Conservation (phyloP, 148 eudicot species). For the Camellia granthamiana region DNA sequence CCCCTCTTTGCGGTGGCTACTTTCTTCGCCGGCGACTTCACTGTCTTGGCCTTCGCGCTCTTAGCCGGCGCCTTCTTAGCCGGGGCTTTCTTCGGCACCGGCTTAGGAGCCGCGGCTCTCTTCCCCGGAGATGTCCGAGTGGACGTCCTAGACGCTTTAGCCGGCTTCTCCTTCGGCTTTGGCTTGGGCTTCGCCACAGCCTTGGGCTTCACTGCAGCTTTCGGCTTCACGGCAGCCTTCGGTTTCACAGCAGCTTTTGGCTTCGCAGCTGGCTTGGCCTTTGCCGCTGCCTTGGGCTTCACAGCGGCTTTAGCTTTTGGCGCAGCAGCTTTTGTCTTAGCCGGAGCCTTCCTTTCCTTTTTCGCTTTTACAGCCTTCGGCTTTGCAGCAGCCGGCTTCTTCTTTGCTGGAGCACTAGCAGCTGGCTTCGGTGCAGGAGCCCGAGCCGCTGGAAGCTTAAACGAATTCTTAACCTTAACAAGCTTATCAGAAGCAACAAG, state of each 20-base stretch:
- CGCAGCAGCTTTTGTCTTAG: conserved; percentile 14
- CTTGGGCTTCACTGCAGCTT: conserved; percentile 25
- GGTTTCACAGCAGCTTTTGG: conserved; percentile 34
- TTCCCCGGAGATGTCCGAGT: conserved; percentile 44
- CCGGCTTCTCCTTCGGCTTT: conserved; percentile 30
- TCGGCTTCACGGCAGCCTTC: conserved; percentile 36
- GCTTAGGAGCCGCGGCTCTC: conserved; percentile 40
- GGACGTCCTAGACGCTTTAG: conserved; percentile 55
- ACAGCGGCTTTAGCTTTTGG: conserved; percentile 19
- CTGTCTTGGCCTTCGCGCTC: conserved; percentile 33
- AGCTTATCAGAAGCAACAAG: conserved; percentile 36
- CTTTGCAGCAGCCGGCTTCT: conserved; percentile 28
- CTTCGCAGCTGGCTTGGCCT: conserved; percentile 35
- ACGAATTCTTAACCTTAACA: conserved; percentile 47
- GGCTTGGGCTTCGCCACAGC: conserved; percentile 34
- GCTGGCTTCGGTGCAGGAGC: conserved; percentile 23
- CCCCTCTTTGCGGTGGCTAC: conserved; percentile 27
- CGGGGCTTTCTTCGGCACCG: conserved; percentile 36
- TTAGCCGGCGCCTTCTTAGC: conserved; percentile 35
- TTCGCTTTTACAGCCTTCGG: conserved; percentile 13
- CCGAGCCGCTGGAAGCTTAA: conserved; percentile 38
- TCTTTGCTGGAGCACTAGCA: conserved; percentile 23
- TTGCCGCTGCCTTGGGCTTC: conserved; percentile 23
- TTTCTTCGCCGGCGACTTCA: conserved; percentile 29
- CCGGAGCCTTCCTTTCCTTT: conserved; percentile 16